Evolutionary conservation across 2,329 filamentous ascomycete genomes (phyloP), one percentile per base, ranked within the genome.

Genomic region (Didymosphaeria variabile): DNA sequence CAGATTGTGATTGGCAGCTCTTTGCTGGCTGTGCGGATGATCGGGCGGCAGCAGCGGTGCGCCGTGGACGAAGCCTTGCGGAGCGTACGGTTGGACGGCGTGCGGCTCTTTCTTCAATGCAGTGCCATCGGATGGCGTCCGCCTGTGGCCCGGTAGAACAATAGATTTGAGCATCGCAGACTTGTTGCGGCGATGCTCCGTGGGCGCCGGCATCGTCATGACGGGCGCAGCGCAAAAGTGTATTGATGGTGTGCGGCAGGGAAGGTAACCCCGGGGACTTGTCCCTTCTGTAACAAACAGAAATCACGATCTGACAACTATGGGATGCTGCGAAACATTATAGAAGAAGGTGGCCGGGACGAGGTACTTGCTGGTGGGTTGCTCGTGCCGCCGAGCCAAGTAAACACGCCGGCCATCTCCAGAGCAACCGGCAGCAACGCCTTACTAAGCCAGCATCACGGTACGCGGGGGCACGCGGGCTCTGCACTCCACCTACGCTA

Each of bases 91-190:
- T 31, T 63, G 63, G 47, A 21, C 63, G 23, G 67, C 63, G 6
- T 67, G 57, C 31, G 69, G 61, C 46, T 67, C 63, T 52, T 58
- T 66, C 49, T 63, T 72, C 55, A 77, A 69, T 47, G 69, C 66
- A 50, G 72, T 72, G 55, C 76, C 76, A 13, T 78, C 78, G 26
- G 80, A 83, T 47, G 80, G 80, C 61, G 81, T 80, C 54, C 82
- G 80, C 66, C 81, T 83, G 69, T 85, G 81, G 59, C 75, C 73
- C 72, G 84, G 77, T 21, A 80, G 78, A 67, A 87, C 82, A 58
- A 87, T 81, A 21, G 85, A 84, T 70, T 83, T 84, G 62, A 88
- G 77, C 47, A 77, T 69, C 52, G 73, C 69, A 46, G 84, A 79
- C 67, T 78, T 79, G 71, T 79, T 77, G 59, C 78, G 77, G 57